Percentiles rank a stretch among this genome's conserved stretches.
Conservation (phyloP, 345 rosid genomes). For the Lepidium sativum region DNA sequence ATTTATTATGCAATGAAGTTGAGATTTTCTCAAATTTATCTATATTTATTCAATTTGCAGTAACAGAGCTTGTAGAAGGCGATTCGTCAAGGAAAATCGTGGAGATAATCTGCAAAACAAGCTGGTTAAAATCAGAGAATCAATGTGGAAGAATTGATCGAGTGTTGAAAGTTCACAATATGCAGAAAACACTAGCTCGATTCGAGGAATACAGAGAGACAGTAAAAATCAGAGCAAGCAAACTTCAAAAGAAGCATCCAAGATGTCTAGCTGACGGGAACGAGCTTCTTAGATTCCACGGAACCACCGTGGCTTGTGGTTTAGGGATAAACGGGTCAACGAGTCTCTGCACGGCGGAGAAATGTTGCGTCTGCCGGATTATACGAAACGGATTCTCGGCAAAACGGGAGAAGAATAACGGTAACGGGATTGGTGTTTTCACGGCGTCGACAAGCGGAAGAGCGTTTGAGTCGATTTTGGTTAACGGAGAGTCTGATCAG, state of each 20-base stretch:
- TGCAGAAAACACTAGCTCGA: constrained; percentile 86
- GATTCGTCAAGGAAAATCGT: constrained; percentile 98
- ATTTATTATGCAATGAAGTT: neutral
- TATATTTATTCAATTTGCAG: constrained; percentile 28
- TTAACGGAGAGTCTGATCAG: constrained; percentile 31
- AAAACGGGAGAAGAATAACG: constrained; percentile 68
- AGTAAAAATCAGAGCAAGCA: constrained; percentile 78
- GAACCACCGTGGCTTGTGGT: constrained; percentile 79
- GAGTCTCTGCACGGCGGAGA: constrained; percentile 66
- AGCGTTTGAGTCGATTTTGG: constrained; percentile 58
- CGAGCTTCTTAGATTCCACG: constrained; percentile 85
- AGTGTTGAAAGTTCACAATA: constrained; percentile 89
- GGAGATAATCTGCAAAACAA: constrained; percentile 86
- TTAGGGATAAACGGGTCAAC: constrained; percentile 80
- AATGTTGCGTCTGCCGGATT: constrained; percentile 74
- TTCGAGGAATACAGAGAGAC: constrained; percentile 90
- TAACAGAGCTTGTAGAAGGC: constrained; percentile 94
- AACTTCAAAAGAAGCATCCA: constrained; percentile 83
- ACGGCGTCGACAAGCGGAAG: constrained; percentile 94
- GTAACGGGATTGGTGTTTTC: constrained; percentile 81
- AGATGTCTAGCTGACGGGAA: constrained; percentile 96
- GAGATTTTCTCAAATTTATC: neutral
- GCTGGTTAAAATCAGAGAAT: constrained; percentile 84
- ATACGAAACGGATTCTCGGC: constrained; percentile 70
- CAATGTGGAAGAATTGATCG: constrained; percentile 85